Base-by-base conservation (phyloP, 83 land plant genomes). In the Larix sibirica region DNA sequence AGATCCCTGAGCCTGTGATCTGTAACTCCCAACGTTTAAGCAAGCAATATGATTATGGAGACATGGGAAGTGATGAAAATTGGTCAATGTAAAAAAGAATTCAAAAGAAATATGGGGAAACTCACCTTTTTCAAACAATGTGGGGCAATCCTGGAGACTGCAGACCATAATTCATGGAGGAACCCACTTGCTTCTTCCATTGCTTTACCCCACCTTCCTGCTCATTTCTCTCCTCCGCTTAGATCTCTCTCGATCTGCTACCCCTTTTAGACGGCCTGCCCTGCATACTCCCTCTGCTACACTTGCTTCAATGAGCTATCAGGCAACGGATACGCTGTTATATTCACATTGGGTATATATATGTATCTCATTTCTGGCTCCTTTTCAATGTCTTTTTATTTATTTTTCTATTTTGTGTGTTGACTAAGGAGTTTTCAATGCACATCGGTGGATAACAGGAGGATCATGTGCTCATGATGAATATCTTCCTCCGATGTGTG, bases 81-180 rank as follows among this genome's bases (percentile, higher is more conserved):
- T 33, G 38, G 44, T 33, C 44, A 33, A 70, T 33, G 44, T 28
- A 16, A 18, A 18, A 70, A 70, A 67, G 5, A 38, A 38, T 70
- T 70, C 75, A 38, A 70, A 70, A 70, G 44, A 70, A 36, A 18
- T 33, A 18, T 8, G 31, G n/a, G 38, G 38, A 18, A 44, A 16
- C 9, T 70, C 75, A 70, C 75, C 75, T 70, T 70, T 36, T 20
- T 70, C 75, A 70, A 38, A n/a, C 21, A 70, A 44, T 70, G 40
- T 14, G 9, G 31, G 33, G 28, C 24, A 20, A 9, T 67, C 18
- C 24, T 67, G 9, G 8, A 33, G n/a, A 38, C 75, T 70, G 75
- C 75, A 70, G 21, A 40, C 75, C 75, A 1, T 44, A 40, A 70
- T 38, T 70, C 75, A 70, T 70, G 75, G 75, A 2, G 47, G 75